These are phyloP conservation scores for Picochlorum sp. DNA, from an alignment of 139 green algal species.

Conservation along the genomic window DNA sequence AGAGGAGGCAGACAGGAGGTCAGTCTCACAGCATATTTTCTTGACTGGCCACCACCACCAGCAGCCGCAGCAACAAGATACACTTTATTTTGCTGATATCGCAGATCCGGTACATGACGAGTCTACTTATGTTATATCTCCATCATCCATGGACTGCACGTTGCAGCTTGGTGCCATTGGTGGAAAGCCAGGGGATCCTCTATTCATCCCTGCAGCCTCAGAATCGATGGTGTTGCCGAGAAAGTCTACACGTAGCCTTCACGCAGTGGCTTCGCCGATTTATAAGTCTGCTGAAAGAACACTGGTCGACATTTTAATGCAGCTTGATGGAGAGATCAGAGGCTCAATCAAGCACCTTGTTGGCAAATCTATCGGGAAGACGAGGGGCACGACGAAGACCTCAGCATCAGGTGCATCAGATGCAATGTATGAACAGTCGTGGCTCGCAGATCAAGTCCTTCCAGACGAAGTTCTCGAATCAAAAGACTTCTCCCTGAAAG, in stretches of 20 bases:
- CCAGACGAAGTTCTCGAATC: no score
- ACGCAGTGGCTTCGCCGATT: constrained; percentile 4
- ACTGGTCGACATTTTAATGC: background rate
- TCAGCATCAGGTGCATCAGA: no score
- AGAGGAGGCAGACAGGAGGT: no score
- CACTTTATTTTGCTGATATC: constrained; percentile 14
- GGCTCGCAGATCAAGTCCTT: no score
- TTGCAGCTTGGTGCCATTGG: constrained; percentile 23
- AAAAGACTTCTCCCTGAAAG: no score
- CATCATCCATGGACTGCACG: constrained; percentile 22
- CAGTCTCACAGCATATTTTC: background rate
- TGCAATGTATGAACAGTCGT: no score
- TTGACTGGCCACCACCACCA: background rate
- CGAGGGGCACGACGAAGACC: no score
- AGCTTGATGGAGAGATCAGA: background rate
- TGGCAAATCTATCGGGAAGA: background rate
- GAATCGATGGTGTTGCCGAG: constrained; percentile 13
- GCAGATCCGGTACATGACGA: constrained; percentile 1
- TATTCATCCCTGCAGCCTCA: constrained; percentile 21
- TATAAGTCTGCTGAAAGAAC: background rate
- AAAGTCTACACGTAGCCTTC: constrained; percentile 1
- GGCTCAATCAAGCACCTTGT: constrained; percentile 4
- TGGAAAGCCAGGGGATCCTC: background rate
- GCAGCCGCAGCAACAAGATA: background rate
- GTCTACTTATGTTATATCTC: constrained; percentile 13